phyloP scores from a whole-genome alignment of 192 early-diverging fungal genomes.

The Backusella parvicylindrica region DNA sequence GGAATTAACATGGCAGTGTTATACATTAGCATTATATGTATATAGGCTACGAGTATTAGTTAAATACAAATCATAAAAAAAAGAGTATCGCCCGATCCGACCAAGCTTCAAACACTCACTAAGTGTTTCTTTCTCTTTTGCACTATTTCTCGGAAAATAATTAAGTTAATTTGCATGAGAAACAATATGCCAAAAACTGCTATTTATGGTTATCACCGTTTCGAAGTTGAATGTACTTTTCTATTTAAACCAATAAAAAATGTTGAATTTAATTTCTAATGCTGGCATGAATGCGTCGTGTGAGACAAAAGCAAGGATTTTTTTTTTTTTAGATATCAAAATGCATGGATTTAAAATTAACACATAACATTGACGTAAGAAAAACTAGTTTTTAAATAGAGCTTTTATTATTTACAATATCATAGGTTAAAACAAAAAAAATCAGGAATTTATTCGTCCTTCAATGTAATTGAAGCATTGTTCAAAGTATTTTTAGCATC shows the following conservation, averaged over 20 bases:
- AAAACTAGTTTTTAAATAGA: neutral
- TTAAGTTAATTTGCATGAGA: neutral
- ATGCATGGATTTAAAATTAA: neutral
- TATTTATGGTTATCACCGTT: neutral
- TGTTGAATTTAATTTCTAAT: too few relatives aligned
- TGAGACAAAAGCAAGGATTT: neutral
- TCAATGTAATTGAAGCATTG: slow-evolving; percentile 7
- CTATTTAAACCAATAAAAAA: neutral
- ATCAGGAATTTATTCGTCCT: slow-evolving; percentile 15
- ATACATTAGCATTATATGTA: too few relatives aligned
- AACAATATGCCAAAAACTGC: neutral
- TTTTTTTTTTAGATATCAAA: neutral
- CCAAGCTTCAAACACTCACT: too few relatives aligned
- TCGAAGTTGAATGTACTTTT: neutral
- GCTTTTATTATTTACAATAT: neutral
- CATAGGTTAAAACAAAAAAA: neutral
- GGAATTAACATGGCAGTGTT: neutral
- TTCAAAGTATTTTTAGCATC: slow-evolving; percentile 29
- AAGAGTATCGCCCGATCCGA: too few relatives aligned
- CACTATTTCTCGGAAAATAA: neutral
- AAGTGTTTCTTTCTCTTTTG: neutral
- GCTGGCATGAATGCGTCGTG: too few relatives aligned
- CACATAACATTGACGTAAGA: neutral
- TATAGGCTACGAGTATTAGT: too few relatives aligned
- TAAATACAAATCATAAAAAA: too few relatives aligned